Conservation (phyloP, 306 rosid species). For the Fragaria vesca region DNA sequence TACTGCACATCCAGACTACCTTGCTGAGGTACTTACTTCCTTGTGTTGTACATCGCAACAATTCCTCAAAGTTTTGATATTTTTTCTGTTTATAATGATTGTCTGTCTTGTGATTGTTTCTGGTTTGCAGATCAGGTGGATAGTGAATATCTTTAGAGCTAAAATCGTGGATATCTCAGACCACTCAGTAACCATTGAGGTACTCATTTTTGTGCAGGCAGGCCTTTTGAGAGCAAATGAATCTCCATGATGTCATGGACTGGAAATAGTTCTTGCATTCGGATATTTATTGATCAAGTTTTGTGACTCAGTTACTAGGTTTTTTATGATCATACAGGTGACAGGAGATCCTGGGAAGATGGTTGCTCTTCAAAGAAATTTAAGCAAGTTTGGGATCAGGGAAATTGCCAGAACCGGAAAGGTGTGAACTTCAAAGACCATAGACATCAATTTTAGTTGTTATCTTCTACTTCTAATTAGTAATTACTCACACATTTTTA, state of each 20-base stretch:
- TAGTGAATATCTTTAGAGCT: slow-evolving; percentile 73
- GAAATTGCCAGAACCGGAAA: slow-evolving; percentile 92
- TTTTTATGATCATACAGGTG: slow-evolving; percentile 46
- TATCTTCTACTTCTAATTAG: slow-evolving; percentile 16
- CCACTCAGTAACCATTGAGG: slow-evolving; percentile 69
- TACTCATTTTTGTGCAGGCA: slow-evolving; percentile 17
- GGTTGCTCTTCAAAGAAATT: slow-evolving; percentile 67
- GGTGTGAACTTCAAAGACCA: slow-evolving; percentile 35
- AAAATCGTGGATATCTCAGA: slow-evolving; percentile 79
- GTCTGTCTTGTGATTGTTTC: slow-evolving; percentile 17
- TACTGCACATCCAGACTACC: slow-evolving; percentile 45
- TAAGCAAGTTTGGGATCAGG: slow-evolving; percentile 74
- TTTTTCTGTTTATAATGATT: not conserved
- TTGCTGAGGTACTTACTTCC: slow-evolving; percentile 46
- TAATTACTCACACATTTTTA: slow-evolving; percentile 7
- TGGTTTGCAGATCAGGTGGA: slow-evolving; percentile 61
- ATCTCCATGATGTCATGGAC: not conserved
- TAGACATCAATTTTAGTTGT: slow-evolving; percentile 12
- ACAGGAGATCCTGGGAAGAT: slow-evolving; percentile 92
- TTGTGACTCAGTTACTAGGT: not conserved
- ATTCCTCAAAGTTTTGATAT: slow-evolving; percentile 1
- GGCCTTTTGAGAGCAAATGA: not conserved
- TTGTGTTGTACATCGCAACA: not conserved
- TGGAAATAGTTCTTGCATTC: not conserved
- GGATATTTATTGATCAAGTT: not conserved